Base-by-base conservation (phyloP, 176 grass and related monocot species). In the Triticum turgidum region DNA sequence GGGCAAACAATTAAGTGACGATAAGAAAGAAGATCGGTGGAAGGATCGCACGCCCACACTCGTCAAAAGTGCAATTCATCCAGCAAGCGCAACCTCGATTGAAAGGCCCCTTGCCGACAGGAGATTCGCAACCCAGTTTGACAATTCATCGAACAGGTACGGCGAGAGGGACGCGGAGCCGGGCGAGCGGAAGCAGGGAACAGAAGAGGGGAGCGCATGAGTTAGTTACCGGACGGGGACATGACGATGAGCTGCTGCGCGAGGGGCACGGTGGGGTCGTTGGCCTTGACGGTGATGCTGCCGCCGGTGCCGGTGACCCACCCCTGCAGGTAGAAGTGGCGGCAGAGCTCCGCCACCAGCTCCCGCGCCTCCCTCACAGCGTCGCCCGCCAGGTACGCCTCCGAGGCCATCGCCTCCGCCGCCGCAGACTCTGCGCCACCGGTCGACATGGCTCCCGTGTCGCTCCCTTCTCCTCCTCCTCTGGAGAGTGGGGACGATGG, bases 211-310 rank as follows among this genome's bases (percentile, higher is more conserved):
- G 67, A 27, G 47, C 4, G 7, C 39, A 3, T 11, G 72, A 75
- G 15, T 0, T 21, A 29, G 61, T 42, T 88, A 98, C 95, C 95
- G n/a, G 93, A 98, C 35, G 96, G 89, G 10, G 93, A 89, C 93
- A 94, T 94, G 88, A 94, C 81, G 91, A 98, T 96, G 80, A 98
- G 88, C 65, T 94, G 97, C 1, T 96, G 32, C 22, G 90, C 35
- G 47, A 94, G 94, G 24, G 88, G 84, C 52, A 93, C 62, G 17
- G 86, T 82, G 24, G 82, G 89, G 72, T 96, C 96, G 79, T 98
- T 94, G 85, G 89, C 93, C 86, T 95, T 95, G 84, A 95, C 85
- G 81, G 96, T 94, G 86, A 98, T 92, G 86, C 91, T 95, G 54
- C 91, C 88, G 62, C 93, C 90, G 24, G 91, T 95, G 61, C 91